Conservation (phyloP, 352 stramenopile species). For the Phytophthora ohioensis region DNA sequence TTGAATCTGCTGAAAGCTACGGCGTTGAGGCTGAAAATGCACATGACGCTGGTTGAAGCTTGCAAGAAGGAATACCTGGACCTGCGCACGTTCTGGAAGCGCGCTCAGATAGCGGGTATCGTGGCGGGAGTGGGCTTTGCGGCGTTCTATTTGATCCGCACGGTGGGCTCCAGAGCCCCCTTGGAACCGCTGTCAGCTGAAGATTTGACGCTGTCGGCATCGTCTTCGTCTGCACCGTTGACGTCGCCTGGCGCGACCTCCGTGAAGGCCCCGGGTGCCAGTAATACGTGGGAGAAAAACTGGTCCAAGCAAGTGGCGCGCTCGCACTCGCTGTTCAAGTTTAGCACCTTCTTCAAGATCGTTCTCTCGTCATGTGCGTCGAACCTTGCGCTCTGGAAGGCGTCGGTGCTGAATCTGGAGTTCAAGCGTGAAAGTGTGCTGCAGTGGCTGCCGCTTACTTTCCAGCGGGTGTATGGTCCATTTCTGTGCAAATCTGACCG, state of each 20-base stretch:
- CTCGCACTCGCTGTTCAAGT: slow-evolving; percentile 75
- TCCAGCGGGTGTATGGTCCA: slow-evolving; percentile 75
- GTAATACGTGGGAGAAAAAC: slow-evolving; percentile 71
- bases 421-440: slow-evolving; percentile 77
- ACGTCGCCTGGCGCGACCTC: slow-evolving; percentile 8
- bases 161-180: slow-evolving; percentile 45
- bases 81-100: slow-evolving; percentile 76
- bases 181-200: slow-evolving; percentile 46
- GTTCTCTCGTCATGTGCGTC: slow-evolving; percentile 63
- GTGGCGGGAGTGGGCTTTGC: slow-evolving; percentile 67
- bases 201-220: slow-evolving; percentile 16
- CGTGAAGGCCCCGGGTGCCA: slow-evolving; percentile 13
- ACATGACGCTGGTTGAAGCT: slow-evolving; percentile 78
- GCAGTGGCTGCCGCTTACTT: slow-evolving; percentile 78
- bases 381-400: slow-evolving; percentile 82
- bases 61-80: slow-evolving; percentile 85
- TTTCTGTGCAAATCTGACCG: slow-evolving; percentile 84
- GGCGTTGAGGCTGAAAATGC: slow-evolving; percentile 85
- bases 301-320: slow-evolving; percentile 82
- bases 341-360: slow-evolving; percentile 80
- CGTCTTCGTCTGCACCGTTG: slow-evolving; percentile 10
- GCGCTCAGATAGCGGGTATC: slow-evolving; percentile 70
- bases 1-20: slow-evolving; percentile 86
- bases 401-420: slow-evolving; percentile 66
- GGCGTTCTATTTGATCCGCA: slow-evolving; percentile 83